Evolutionary conservation across 75 land plant species (phyloP).

Genomic region (Sequoia sempervirens): DNA sequence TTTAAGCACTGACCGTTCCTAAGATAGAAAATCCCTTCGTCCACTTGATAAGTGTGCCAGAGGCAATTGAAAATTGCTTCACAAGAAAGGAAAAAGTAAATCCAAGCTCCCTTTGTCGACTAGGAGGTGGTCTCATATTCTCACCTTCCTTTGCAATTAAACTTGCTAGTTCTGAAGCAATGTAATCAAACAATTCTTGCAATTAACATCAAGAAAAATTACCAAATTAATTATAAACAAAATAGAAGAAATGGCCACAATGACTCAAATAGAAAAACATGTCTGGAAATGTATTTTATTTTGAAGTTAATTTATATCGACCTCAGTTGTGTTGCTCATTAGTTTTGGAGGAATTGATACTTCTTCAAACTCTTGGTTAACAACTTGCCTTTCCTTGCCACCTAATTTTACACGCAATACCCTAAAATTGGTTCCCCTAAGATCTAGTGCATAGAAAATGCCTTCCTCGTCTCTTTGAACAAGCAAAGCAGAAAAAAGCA

Average conservation of each 20-base stretch:
- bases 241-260: not conserved
- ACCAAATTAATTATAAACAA: not conserved
- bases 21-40: conserved; percentile 52
- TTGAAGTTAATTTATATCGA: conserved; percentile 2
- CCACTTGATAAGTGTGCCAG: conserved; percentile 52
- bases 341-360: conserved; percentile 64
- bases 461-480: conserved; percentile 62
- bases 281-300: not conserved
- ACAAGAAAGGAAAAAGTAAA: conserved; percentile 73
- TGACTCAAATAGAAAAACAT: not conserved
- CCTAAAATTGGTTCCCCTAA: conserved; percentile 71
- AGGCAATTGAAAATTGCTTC: conserved; percentile 41
- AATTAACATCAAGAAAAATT: not conserved
- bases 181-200: conserved; percentile 57
- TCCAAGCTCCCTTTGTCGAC: conserved; percentile 54
- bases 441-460: conserved; percentile 66
- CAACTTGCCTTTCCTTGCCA: conserved; percentile 54
- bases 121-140: conserved; percentile 13
- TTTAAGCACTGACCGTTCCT: conserved; percentile 28
- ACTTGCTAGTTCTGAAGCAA: conserved; percentile 41
- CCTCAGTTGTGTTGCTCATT: conserved; percentile 53
- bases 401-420: conserved; percentile 61
- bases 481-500: not conserved
- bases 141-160: conserved; percentile 44
- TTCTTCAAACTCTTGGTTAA: conserved; percentile 51